Base-by-base conservation (phyloP, 2,329 filamentous ascomycete species). In the Aspergillus pseudonomiae region DNA sequence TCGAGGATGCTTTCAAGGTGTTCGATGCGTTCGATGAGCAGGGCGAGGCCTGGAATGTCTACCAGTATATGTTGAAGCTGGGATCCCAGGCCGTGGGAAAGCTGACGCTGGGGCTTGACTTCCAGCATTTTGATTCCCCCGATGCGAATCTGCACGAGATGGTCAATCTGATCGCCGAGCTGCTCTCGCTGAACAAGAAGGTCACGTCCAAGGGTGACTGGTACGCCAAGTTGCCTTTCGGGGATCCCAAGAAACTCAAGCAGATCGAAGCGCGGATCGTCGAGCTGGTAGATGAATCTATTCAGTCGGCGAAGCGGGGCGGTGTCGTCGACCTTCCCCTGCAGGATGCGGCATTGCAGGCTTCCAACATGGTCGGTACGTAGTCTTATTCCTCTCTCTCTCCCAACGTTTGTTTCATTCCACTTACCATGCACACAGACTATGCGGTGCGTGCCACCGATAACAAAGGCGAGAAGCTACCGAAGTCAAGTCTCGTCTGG, bases 111-210 rank as follows among this genome's bases (percentile, higher is more conserved):
- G 80, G 79, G 0, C 65, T 80, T 62, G 81, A 84, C 32, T 77
- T 84, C 57, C 62, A 79, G 9, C 82, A 84, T 59, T 84, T 84
- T 56, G 67, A 71, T 0, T 58, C 67, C 4, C 62, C 74, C 1
- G 79, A 88, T 54, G 75, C 85, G 0, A 82, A 79, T 0, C 71
- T 83, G 0, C 82, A 87, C 67, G 78, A 82, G 54, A 82, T 88
- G 74, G 82, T 88, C 0, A 68, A 77, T 48, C 65, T 75, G 11
- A 85, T 89, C 48, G 86, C 82, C 0, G 78, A 84, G 52, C 67
- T 79, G 0, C 77, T 89, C 2, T 77, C 80, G 36, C 74, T 89
- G 12, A 89, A 87, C 74, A 89, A 89, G 75, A 85, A 85, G 70
- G 77, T 88, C 10, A 80, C 84, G 0, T 80, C 83, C 0, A 80